phyloP scores from a whole-genome alignment of 805 yeast genomes.

The Cyberlindnera mississippiensis region DNA sequence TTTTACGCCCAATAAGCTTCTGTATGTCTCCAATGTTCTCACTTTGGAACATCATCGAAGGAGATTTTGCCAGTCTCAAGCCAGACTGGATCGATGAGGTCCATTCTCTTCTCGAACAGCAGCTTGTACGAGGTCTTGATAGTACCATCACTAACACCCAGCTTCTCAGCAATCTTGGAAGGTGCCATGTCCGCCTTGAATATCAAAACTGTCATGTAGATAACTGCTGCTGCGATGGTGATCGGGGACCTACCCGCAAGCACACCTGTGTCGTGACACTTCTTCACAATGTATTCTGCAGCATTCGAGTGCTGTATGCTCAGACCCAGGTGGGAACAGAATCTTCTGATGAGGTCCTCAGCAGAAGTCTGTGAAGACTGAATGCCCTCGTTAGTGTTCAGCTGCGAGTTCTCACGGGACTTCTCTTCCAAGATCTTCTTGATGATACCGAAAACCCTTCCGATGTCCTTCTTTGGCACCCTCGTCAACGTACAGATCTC shows the following conservation, averaged over 20 bases:
- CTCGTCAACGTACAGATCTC: constrained; percentile 94
- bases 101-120: constrained; percentile 67
- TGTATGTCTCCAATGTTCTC: too few species aligned
- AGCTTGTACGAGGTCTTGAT: constrained; percentile 88
- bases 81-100: constrained; percentile 77
- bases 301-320: constrained; percentile 82
- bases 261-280: constrained; percentile 87
- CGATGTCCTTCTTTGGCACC: constrained; percentile 92
- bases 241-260: constrained; percentile 96
- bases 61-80: constrained; percentile 60
- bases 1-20: too few species aligned
- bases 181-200: constrained; percentile 77
- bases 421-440: constrained; percentile 56
- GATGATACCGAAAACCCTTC: constrained; percentile 83
- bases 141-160: constrained; percentile 97
- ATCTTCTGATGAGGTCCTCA: constrained; percentile 91
- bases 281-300: constrained; percentile 87
- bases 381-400: constrained; percentile 36
- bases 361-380: constrained; percentile 85
- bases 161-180: constrained; percentile 78
- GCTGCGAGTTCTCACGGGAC: constrained; percentile 26
- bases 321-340: constrained; percentile 92
- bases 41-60: constrained; percentile 32
- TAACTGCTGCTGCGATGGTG: constrained; percentile 96
- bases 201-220: constrained; percentile 89